Conservation (phyloP, 2,329 filamentous ascomycete species). For the Botrytis pseudocinerea region DNA sequence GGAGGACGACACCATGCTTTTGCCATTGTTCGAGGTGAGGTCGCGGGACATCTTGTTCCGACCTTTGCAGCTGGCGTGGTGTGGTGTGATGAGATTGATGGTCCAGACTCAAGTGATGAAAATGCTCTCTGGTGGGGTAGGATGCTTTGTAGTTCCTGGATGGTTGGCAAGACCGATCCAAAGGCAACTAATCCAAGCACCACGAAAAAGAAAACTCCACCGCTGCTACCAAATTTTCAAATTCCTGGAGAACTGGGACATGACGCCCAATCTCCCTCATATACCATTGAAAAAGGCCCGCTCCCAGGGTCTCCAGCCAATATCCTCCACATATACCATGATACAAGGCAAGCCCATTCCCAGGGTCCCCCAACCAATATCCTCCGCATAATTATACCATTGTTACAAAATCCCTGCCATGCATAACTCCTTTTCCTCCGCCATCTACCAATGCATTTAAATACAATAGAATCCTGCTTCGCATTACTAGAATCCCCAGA, state of each 20-base stretch:
- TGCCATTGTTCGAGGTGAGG: not conserved
- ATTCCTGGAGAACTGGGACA: not conserved
- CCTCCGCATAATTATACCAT: slow-evolving; percentile 1
- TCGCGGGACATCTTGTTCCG: not conserved
- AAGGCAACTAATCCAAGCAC: not conserved
- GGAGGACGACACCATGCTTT: slow-evolving; percentile 28
- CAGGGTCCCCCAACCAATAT: not conserved
- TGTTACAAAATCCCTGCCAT: not conserved
- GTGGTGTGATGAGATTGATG: not conserved
- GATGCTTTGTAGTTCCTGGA: not conserved
- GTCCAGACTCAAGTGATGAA: not conserved
- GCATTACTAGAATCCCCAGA: not conserved
- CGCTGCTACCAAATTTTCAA: not conserved
- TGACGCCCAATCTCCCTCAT: not conserved
- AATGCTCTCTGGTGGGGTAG: not conserved
- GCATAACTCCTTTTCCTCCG: not conserved
- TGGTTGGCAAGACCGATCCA: not conserved
- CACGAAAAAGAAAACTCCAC: not conserved
- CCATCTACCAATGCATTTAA: not conserved
- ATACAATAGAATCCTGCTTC: not conserved
- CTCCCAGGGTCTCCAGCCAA: not conserved
- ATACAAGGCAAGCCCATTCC: not conserved
- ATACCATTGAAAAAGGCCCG: not conserved
- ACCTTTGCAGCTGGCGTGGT: not conserved
- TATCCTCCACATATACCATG: not conserved